phyloP scores from a whole-genome alignment of 225 moss, liverwort and hornwort species.

The Pleurozium schreberi region DNA sequence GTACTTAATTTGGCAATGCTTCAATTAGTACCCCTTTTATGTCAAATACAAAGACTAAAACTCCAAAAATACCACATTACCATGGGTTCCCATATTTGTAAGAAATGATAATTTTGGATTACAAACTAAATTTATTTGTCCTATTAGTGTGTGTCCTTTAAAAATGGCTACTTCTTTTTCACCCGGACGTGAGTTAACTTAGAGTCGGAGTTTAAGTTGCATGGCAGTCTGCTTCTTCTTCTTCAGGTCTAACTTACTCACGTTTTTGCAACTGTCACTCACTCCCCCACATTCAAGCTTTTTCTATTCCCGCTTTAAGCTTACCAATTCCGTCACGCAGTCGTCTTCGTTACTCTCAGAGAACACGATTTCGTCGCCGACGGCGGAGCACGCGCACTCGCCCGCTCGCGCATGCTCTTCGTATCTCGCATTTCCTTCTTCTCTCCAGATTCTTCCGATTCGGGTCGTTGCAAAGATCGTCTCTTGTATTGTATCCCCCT shows the following conservation, averaged over 20 bases:
- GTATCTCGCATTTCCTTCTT: neutral
- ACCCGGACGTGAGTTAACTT: neutral
- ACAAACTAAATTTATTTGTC: neutral
- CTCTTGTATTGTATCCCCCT: neutral
- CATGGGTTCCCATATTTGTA: neutral
- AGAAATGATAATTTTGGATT: no score
- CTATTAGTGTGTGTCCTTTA: neutral
- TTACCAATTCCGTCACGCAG: neutral
- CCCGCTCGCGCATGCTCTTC: neutral
- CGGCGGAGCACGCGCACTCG: neutral
- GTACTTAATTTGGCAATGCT: no score
- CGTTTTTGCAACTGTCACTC: neutral
- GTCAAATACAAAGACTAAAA: no score
- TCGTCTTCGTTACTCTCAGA: neutral
- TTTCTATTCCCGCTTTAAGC: neutral
- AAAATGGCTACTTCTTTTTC: neutral
- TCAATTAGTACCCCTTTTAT: neutral
- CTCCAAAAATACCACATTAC: no score
- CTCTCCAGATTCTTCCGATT: neutral
- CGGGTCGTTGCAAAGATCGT: neutral
- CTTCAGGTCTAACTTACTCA: neutral
- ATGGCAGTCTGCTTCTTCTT: neutral
- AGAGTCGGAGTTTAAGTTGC: neutral
- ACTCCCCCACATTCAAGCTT: neutral
- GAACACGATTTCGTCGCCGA: neutral